Evolutionary conservation across 768 basidiomycete genomes (phyloP).

Genomic region (Candolleomyces eurysporus): DNA sequence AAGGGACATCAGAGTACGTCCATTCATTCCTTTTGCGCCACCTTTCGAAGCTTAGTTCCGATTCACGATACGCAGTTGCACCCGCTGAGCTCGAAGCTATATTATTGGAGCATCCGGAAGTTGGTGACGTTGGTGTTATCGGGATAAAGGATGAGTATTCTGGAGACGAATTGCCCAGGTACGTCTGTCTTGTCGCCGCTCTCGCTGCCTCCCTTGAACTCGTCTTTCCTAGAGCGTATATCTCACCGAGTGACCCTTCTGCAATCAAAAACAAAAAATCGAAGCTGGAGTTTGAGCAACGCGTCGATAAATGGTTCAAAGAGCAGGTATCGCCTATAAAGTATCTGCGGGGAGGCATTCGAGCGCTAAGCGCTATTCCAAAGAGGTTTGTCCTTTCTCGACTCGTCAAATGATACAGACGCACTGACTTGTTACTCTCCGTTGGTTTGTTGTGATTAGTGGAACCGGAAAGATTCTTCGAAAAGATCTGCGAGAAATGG

Average conservation of each 20-base stretch:
- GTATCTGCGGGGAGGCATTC: slow-evolving; percentile 57
- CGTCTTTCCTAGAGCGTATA: slow-evolving; percentile 39
- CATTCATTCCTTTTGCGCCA: too few species aligned
- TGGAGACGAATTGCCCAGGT: slow-evolving; percentile 69
- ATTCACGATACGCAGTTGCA: slow-evolving; percentile 37
- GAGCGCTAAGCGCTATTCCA: slow-evolving; percentile 48
- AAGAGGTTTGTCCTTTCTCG: slow-evolving; percentile 41
- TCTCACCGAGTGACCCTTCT: slow-evolving; percentile 31
- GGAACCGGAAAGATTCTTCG: slow-evolving; percentile 15
- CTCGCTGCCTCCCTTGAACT: neutral
- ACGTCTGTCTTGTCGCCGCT: slow-evolving; percentile 8
- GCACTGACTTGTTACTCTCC: neutral
- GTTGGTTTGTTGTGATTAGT: neutral
- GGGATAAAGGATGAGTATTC: slow-evolving; percentile 50
- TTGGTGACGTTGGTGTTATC: slow-evolving; percentile 68
- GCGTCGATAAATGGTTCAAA: slow-evolving; percentile 53
- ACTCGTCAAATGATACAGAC: neutral
- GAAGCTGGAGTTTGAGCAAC: slow-evolving; percentile 33
- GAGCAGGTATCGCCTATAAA: slow-evolving; percentile 59
- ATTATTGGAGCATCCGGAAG: slow-evolving; percentile 54
- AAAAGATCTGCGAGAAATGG: slow-evolving; percentile 15
- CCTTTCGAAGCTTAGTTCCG: neutral
- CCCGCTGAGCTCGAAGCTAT: slow-evolving; percentile 70
- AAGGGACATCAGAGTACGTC: slow-evolving; percentile 28
- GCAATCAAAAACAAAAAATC: slow-evolving; percentile 16